phyloP scores from a whole-genome alignment of 2,329 filamentous ascomycete species.

The Monosporascus ibericus region DNA sequence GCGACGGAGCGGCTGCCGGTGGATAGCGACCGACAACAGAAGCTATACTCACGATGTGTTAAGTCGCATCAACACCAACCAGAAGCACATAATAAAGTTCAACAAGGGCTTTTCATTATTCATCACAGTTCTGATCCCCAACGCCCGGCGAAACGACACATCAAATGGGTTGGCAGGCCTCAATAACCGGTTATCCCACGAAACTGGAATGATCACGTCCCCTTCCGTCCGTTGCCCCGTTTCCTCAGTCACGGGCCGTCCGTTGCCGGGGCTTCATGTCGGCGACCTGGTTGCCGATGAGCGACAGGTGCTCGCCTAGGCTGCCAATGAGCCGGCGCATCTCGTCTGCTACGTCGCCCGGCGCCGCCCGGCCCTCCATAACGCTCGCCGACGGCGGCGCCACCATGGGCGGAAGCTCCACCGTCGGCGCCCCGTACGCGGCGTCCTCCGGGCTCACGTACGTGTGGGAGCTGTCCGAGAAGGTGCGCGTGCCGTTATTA shows the following conservation, averaged over 20 bases:
- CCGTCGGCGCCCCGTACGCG: conserved; percentile 2
- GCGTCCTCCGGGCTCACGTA: conserved; percentile 9
- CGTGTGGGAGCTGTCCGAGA: conserved; percentile 7
- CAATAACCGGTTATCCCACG: too few species aligned
- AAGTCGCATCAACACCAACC: background rate
- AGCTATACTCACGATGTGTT: too few species aligned
- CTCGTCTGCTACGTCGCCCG: conserved; percentile 45
- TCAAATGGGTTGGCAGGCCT: too few species aligned
- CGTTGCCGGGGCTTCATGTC: conserved; percentile 28
- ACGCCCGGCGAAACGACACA: too few species aligned
- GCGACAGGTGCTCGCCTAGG: conserved; percentile 40
- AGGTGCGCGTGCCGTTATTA: background rate
- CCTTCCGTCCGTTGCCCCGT: background rate
- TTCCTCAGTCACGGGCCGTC: background rate
- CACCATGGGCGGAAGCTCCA: conserved; percentile 29
- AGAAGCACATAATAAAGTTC: background rate
- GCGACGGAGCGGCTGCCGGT: too few species aligned
- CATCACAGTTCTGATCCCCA: too few species aligned
- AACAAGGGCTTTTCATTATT: too few species aligned
- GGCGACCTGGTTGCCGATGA: conserved; percentile 39
- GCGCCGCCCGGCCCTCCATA: conserved; percentile 48
- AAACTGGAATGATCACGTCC: background rate
- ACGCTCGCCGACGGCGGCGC: conserved; percentile 43
- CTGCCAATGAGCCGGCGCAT: conserved; percentile 45
- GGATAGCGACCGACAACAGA: too few species aligned